Evolutionary conservation across 192 early-diverging fungal genomes (phyloP).

Genomic region (Coemansia sp.): DNA sequence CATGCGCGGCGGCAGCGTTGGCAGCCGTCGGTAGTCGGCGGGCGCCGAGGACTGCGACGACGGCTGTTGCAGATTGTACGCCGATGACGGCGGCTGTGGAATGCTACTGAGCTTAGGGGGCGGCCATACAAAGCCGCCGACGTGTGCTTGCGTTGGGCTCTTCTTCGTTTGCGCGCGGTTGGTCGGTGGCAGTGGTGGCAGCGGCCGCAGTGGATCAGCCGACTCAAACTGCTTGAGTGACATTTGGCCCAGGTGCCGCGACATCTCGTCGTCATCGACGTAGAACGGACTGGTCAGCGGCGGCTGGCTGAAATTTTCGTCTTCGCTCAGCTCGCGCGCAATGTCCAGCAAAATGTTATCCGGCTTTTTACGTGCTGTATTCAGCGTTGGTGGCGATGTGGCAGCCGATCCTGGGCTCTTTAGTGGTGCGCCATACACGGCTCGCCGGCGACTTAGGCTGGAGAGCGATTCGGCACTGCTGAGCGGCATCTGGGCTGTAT

Average conservation of each 20-base stretch:
- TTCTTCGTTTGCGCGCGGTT: background rate
- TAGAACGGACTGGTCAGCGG: slow-evolving; percentile 24
- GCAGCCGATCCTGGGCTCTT: slow-evolving; percentile 7
- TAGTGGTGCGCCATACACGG: slow-evolving; percentile 33
- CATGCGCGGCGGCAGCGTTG: slow-evolving; percentile 35
- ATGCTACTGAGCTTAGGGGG: background rate
- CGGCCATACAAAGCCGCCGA: slow-evolving; percentile 1
- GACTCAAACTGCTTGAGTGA: slow-evolving; percentile 18
- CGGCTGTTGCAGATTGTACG: slow-evolving; percentile 33
- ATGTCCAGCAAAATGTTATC: slow-evolving; percentile 41
- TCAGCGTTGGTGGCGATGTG: background rate
- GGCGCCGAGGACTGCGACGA: background rate
- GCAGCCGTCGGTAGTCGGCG: slow-evolving; percentile 38
- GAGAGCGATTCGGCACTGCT: slow-evolving; percentile 20
- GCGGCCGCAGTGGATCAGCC: slow-evolving; percentile 14
- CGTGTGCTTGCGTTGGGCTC: background rate
- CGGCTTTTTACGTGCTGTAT: slow-evolving; percentile 3
- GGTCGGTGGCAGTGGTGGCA: slow-evolving; percentile 17
- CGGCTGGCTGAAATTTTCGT: slow-evolving; percentile 20
- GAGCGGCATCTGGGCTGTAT: slow-evolving; percentile 2
- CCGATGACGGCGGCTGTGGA: slow-evolving; percentile 23
- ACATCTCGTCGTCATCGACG: slow-evolving; percentile 34
- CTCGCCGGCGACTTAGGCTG: slow-evolving; percentile 25
- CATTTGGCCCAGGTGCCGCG: slow-evolving; percentile 26
- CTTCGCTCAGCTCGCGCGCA: slow-evolving; percentile 47